Base-by-base conservation (phyloP, 73 alveolate genomes). In the Tetrahymena borealis region DNA sequence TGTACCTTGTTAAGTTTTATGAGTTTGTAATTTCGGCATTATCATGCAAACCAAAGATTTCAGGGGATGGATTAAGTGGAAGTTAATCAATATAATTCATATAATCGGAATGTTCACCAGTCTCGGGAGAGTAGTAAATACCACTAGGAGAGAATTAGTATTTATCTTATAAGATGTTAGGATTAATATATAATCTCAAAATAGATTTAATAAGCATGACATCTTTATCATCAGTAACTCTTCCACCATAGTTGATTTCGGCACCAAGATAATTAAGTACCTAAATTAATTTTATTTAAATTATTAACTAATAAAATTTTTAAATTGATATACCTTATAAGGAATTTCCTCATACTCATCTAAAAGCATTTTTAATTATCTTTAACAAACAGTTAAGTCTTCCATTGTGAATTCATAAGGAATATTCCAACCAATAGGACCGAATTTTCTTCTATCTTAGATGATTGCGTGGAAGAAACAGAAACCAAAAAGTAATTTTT, bases 401-500 rank as follows among this genome's bases (percentile, higher is more conserved):
- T 99, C 99, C 93, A 97, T 98, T 11, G 99, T 98, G 96, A 99
- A 99, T 91, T 98, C 99, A 91, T 99, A 99, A 37, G 98, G 99
- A 39, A 99, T 97, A 97, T 99, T 99, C 99, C 99, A 99, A 24
- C 99, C 96, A 2, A 79, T 38, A 6, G 99, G 99, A 9, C 99
- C 99, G 93, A 97, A 98, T 96, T 98, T 98, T 96, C 99, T 97
- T 91, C 99, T 91, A 96, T 98, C 99, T 96, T 99, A 99, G n/a
- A 99, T 99, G 15, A 99, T 99, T 12, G 99, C 99, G 96, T 99
- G 99, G 99, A 99, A 99, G 99, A 99, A 99, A 96, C 99, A 98
- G 96, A 99, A 98, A 32, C 99, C 99, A 94, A 99, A 99, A 39
- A 98, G 95, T 18, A 99, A 95, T 16, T 98, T 99, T 97, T 98